phyloP scores from a whole-genome alignment of 2,329 filamentous ascomycete species.

The Trichophyton verrucosum region DNA sequence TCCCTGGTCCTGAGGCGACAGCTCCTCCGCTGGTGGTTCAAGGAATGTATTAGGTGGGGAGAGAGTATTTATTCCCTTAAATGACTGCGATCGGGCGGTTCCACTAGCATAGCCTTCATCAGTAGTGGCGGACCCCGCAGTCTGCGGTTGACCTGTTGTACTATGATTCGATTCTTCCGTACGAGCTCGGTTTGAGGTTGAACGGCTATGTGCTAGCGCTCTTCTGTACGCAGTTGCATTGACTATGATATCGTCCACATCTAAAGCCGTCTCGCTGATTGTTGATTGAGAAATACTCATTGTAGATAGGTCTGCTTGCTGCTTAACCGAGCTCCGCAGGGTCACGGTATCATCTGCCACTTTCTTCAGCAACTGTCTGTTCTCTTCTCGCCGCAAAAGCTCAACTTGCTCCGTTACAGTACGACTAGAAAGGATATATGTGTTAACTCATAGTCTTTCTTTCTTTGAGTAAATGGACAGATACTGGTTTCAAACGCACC shows the following conservation, averaged over 20 bases:
- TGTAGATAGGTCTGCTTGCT: constrained; percentile 19
- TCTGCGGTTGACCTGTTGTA: not conserved
- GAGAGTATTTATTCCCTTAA: not conserved
- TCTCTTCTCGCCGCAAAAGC: constrained; percentile 23
- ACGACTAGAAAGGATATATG: constrained; percentile 15
- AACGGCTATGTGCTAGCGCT: constrained; percentile 9
- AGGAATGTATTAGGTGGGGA: not conserved
- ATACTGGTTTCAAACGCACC: constrained; percentile 17
- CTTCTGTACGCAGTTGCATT: constrained; percentile 19
- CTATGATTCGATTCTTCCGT: not conserved
- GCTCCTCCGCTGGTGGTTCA: not conserved
- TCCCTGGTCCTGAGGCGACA: not conserved
- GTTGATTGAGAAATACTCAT: constrained; percentile 20
- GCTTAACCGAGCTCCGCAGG: constrained; percentile 20
- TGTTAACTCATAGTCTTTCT: not conserved
- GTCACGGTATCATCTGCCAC: constrained; percentile 29
- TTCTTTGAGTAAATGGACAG: not conserved
- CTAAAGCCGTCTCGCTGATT: constrained; percentile 22
- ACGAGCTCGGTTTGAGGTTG: not conserved
- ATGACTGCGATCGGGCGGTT: constrained; percentile 8
- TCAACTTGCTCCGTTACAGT: constrained; percentile 25
- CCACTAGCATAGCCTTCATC: constrained; percentile 22
- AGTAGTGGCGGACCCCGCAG: constrained; percentile 7
- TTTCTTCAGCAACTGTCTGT: constrained; percentile 24
- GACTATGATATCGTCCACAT: constrained; percentile 22